Base-by-base conservation (phyloP, 2,329 filamentous ascomycete genomes). In the Aphanocladium album region DNA sequence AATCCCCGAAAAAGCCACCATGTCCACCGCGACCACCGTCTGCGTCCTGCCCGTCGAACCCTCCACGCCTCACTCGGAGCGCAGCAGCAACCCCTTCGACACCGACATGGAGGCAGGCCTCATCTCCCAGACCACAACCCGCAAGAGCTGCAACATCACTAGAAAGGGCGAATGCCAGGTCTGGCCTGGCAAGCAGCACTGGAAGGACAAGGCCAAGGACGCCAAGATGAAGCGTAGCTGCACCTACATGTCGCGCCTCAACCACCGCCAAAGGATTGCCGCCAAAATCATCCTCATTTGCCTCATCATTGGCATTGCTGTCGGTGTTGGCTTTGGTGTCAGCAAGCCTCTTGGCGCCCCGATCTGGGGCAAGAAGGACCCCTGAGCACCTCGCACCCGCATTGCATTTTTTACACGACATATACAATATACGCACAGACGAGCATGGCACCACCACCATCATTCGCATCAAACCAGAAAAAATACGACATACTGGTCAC, bases 151-250 rank as follows among this genome's bases (percentile, higher is more conserved):
- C 51, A 41, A 68, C 9, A 62, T 70, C 30, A 63, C 65, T 21
- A 65, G 77, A 58, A 76, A 76, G 62, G 72, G 69, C 55, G 82
- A 86, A 62, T 81, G 79, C 66, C 76, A 80, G 49, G 82, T 85
- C 19, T 87, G 84, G 84, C 84, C 84, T 5, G 80, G 81, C 60
- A 79, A 83, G 68, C 77, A 80, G 25, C 79, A 85, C 68, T 86
- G 84, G 83, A 83, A 81, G 71, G 76, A 79, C 62, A 83, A 84
- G 75, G 82, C 82, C 63, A 82, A 81, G 72, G 79, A 76, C 12
- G 80, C 81, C 62, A 84, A 84, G 74, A 76, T 76, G 64, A 80
- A 78, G 62, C 73, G 76, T 63, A 78, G 75, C 59, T 85, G 83
- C 71, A 78, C 78, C 60, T 83, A 78, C 63, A 74, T 87, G 72